These are phyloP conservation scores for Alternaria rosae DNA, from an alignment of 2,329 filamentous ascomycete species.

Conservation along the genomic window DNA sequence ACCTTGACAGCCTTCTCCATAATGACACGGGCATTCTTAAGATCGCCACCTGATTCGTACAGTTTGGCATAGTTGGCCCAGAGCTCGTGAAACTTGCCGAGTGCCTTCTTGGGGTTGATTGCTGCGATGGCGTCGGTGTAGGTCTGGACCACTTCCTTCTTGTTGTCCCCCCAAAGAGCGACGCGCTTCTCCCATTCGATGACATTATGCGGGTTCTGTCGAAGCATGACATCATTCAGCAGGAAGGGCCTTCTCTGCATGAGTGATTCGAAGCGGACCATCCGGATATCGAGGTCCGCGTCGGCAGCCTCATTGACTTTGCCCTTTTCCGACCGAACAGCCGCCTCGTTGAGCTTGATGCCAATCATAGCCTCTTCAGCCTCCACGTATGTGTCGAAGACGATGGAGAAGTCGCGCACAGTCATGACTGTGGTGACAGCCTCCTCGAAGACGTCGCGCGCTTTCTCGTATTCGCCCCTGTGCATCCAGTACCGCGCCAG, in stretches of 20 bases:
- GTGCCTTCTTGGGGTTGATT: conserved; percentile 91
- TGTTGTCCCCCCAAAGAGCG: conserved; percentile 94
- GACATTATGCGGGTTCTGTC: conserved; percentile 96
- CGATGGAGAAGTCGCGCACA: conserved; percentile 92
- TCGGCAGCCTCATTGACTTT: conserved; percentile 82
- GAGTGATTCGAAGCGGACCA: conserved; percentile 97
- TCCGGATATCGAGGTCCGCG: conserved; percentile 92
- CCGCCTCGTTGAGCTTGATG: conserved; percentile 87
- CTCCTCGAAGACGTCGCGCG: conserved; percentile 93
- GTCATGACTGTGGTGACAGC: conserved; percentile 99
- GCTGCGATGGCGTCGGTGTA: conserved; percentile 94
- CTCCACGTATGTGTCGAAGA: conserved; percentile 96
- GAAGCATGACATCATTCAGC: conserved; percentile 91
- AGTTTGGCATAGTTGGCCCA: conserved; percentile 98
- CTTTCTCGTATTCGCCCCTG: conserved; percentile 88
- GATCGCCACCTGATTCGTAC: conserved; percentile 86
- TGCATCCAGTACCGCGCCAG: conserved; percentile 97
- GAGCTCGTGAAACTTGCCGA: conserved; percentile 90
- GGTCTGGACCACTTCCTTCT: conserved; percentile 87
- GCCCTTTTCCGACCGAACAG: conserved; percentile 78
- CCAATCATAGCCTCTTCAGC: conserved; percentile 97
- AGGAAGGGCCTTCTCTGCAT: conserved; percentile 97
- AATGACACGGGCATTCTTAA: conserved; percentile 86
- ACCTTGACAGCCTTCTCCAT: conserved; percentile 99
- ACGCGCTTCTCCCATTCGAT: conserved; percentile 97